A percentile compares a stretch with the other conserved stretches of the same genome.
These are phyloP conservation scores for Jacaranda copaia DNA, from an alignment of 257 asterid species.

Conservation along the genomic window DNA sequence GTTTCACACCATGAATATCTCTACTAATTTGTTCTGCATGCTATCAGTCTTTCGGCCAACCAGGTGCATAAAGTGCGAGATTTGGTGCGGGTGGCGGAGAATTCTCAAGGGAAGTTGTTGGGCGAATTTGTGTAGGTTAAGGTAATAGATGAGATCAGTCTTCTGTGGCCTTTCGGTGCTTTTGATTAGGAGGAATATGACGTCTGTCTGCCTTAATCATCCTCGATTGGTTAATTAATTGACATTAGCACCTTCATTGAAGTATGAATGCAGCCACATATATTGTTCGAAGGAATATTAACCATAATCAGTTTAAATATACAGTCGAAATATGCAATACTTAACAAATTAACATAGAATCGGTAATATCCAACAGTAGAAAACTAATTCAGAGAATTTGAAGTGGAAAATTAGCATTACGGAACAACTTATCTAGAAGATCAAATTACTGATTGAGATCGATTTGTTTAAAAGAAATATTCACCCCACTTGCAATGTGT, in stretches of 20 bases:
- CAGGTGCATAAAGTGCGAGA: neutral
- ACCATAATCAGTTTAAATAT: too few species aligned
- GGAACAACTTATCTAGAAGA: too few species aligned
- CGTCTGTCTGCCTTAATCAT: neutral
- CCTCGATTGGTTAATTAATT: neutral
- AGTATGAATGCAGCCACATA: neutral
- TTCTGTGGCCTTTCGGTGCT: neutral
- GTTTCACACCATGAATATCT: neutral
- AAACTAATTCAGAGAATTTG: too few species aligned
- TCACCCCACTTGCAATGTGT: too few species aligned
- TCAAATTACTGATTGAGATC: too few species aligned
- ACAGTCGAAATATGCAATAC: too few species aligned
- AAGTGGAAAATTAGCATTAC: too few species aligned
- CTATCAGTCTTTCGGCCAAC: neutral
- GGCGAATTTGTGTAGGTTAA: neutral
- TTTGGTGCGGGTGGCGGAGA: neutral
- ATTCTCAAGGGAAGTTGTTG: slow-evolving; percentile 2
- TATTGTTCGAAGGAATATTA: too few species aligned
- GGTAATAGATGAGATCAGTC: neutral
- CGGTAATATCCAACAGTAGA: too few species aligned
- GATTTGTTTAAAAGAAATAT: too few species aligned
- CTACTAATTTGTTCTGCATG: neutral
- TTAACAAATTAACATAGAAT: too few species aligned
- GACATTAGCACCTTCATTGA: neutral
- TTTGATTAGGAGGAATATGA: neutral